These are phyloP conservation scores for Erythrobasidium yunnanense DNA, from an alignment of 768 basidiomycete genomes.

Conservation along the genomic window DNA sequence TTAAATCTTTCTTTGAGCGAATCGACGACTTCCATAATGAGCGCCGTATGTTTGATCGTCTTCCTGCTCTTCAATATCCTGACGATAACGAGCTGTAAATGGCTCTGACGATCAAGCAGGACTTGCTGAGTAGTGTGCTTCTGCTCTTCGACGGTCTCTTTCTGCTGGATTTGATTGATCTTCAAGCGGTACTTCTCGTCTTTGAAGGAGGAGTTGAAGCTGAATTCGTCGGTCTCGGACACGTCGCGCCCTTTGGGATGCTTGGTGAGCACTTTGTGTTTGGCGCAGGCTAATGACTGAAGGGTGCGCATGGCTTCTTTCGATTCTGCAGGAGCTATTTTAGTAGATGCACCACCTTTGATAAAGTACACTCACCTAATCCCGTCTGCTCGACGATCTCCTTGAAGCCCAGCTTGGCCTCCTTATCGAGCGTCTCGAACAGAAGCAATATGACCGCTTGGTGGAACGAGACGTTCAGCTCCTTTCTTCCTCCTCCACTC, in stretches of 20 bases:
- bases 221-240: slow-evolving; percentile 61
- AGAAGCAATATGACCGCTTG: slow-evolving; percentile 76
- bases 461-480: slow-evolving; percentile 79
- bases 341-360: neutral
- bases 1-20: slow-evolving; percentile 79
- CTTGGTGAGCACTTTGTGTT: slow-evolving; percentile 76
- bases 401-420: slow-evolving; percentile 50
- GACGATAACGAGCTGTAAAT: slow-evolving; percentile 88
- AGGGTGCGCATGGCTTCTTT: slow-evolving; percentile 68
- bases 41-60: slow-evolving; percentile 63
- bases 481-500: slow-evolving; percentile 50
- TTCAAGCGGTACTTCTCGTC: slow-evolving; percentile 68
- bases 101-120: slow-evolving; percentile 71
- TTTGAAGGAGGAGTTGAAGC: slow-evolving; percentile 70
- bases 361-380: slow-evolving; percentile 52
- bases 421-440: slow-evolving; percentile 56
- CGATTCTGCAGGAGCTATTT: slow-evolving; percentile 47
- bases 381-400: slow-evolving; percentile 59
- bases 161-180: slow-evolving; percentile 91
- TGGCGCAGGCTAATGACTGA: slow-evolving; percentile 84
- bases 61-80: slow-evolving; percentile 91
- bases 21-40: slow-evolving; percentile 72
- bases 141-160: slow-evolving; percentile 85
- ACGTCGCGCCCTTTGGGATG: slow-evolving; percentile 68
- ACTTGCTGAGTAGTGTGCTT: slow-evolving; percentile 69